Percentiles rank a stretch among this genome's conserved stretches.
Evolutionary conservation across 352 stramenopile species (phyloP).

Genomic region (Globisporangium middletonii): DNA sequence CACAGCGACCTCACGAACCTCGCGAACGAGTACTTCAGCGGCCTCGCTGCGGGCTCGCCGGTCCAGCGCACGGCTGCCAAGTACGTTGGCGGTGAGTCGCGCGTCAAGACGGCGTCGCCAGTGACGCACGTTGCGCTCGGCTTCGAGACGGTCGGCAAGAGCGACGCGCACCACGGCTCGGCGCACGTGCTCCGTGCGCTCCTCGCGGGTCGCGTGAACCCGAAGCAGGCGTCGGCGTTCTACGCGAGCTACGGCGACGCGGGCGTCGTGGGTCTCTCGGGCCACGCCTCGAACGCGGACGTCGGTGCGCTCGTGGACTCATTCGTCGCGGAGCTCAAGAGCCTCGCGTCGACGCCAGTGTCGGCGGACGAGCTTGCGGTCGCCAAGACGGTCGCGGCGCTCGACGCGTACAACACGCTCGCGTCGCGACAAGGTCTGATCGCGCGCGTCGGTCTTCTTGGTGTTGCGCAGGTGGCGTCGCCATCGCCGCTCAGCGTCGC

Average conservation of each 20-base stretch:
- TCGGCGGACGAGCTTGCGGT: slow-evolving; percentile 67
- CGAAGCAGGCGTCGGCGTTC: slow-evolving; percentile 60
- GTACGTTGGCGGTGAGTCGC: slow-evolving; percentile 78
- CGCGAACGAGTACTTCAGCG: slow-evolving; percentile 59
- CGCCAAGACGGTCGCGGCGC: slow-evolving; percentile 57
- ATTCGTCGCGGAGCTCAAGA: slow-evolving; percentile 76
- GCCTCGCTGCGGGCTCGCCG: slow-evolving; percentile 27
- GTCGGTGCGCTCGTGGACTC: slow-evolving; percentile 57
- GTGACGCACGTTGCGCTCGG: slow-evolving; percentile 73
- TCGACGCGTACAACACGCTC: slow-evolving; percentile 34
- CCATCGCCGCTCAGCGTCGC: slow-evolving; percentile 22
- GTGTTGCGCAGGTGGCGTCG: slow-evolving; percentile 35
- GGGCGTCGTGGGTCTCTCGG: slow-evolving; percentile 53
- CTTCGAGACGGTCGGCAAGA: slow-evolving; percentile 49
- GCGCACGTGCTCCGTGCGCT: slow-evolving; percentile 68
- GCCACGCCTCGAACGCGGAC: slow-evolving; percentile 45
- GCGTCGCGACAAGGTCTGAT: slow-evolving; percentile 38
- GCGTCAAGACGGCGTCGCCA: slow-evolving; percentile 46
- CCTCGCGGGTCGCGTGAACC: slow-evolving; percentile 49
- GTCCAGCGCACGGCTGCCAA: slow-evolving; percentile 24
- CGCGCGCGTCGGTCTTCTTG: slow-evolving; percentile 33
- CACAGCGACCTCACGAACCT: slow-evolving; percentile 58
- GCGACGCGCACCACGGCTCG: slow-evolving; percentile 35
- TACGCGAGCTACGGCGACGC: slow-evolving; percentile 56
- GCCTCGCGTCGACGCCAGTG: slow-evolving; percentile 44